phyloP scores from a whole-genome alignment of 345 rosid species.

The Barbarea vulgaris region DNA sequence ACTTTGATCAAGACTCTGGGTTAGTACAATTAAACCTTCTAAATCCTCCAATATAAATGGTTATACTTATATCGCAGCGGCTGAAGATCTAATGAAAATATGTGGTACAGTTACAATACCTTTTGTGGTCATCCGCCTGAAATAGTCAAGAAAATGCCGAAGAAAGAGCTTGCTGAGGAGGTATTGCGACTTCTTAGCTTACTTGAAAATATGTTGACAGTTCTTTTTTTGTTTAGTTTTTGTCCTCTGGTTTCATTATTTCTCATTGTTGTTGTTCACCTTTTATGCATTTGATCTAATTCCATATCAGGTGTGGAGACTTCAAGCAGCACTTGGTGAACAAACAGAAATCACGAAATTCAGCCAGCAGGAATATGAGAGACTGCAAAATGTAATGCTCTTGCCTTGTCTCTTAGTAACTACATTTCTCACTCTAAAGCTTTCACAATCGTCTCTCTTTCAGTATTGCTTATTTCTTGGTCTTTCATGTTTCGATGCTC shows the following conservation, averaged over 20 bases:
- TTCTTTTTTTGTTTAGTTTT: not conserved
- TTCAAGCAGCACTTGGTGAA: conserved; percentile 97
- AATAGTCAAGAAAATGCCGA: conserved; percentile 94
- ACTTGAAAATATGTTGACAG: not conserved
- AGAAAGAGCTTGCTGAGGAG: conserved; percentile 94
- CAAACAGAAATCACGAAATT: conserved; percentile 86
- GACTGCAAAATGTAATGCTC: conserved; percentile 80
- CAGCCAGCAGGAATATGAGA: conserved; percentile 90
- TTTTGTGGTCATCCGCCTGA: conserved; percentile 96
- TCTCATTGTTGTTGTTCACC: not conserved
- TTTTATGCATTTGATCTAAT: not conserved
- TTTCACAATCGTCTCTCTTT: not conserved
- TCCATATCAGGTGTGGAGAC: conserved; percentile 82
- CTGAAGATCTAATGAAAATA: conserved; percentile 15
- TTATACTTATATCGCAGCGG: conserved; percentile 3
- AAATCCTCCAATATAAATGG: not conserved
- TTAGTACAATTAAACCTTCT: conserved; percentile 40
- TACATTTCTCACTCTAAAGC: not conserved
- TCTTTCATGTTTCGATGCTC: not conserved
- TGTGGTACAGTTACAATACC: conserved; percentile 76
- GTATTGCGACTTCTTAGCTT: conserved; percentile 41
- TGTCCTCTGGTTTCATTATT: not conserved
- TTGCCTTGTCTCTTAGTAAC: not conserved
- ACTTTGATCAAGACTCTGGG: conserved; percentile 71
- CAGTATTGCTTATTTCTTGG: not conserved